These are phyloP conservation scores for Catharanthus roseus DNA, from an alignment of 257 asterid species.

Conservation along the genomic window DNA sequence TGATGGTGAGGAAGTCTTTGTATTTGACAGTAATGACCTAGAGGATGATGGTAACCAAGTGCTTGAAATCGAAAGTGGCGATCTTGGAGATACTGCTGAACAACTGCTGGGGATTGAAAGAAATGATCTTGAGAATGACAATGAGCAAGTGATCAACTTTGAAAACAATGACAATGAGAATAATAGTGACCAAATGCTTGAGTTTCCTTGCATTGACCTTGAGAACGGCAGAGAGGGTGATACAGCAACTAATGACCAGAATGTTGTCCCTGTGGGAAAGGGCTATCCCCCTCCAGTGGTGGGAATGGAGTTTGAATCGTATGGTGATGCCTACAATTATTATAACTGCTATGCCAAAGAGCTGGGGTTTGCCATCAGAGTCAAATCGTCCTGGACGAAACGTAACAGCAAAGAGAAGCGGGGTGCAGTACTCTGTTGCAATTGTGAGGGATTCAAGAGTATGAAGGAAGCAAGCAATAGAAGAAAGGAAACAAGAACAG, in stretches of 20 bases:
- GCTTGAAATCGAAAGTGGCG: slow-evolving; percentile 13
- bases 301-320: slow-evolving; percentile 81
- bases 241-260: slow-evolving; percentile 15
- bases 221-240: slow-evolving; percentile 19
- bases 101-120: slow-evolving; percentile 21
- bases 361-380: slow-evolving; percentile 72
- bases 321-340: slow-evolving; percentile 79
- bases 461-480: slow-evolving; percentile 66
- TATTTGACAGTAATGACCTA: slow-evolving; percentile 20
- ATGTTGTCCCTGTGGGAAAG: slow-evolving; percentile 18
- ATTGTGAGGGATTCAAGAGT: slow-evolving; percentile 80
- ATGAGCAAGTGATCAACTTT: slow-evolving; percentile 23
- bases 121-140: slow-evolving; percentile 19
- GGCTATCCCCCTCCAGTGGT: slow-evolving; percentile 40
- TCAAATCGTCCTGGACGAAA: slow-evolving; percentile 81
- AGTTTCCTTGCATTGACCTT: slow-evolving; percentile 10
- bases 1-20: slow-evolving; percentile 25
- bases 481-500: slow-evolving; percentile 76
- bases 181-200: slow-evolving; percentile 16
- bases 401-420: slow-evolving; percentile 82
- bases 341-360: slow-evolving; percentile 67
- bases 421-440: slow-evolving; percentile 89
- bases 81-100: slow-evolving; percentile 23
- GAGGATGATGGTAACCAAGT: slow-evolving; percentile 16
- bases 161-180: slow-evolving; percentile 21